A percentile compares a stretch with the other conserved stretches of the same genome.
Evolutionary conservation across 1,284 basidiomycete species (phyloP).

Genomic region (Hortiboletus rubellus): DNA sequence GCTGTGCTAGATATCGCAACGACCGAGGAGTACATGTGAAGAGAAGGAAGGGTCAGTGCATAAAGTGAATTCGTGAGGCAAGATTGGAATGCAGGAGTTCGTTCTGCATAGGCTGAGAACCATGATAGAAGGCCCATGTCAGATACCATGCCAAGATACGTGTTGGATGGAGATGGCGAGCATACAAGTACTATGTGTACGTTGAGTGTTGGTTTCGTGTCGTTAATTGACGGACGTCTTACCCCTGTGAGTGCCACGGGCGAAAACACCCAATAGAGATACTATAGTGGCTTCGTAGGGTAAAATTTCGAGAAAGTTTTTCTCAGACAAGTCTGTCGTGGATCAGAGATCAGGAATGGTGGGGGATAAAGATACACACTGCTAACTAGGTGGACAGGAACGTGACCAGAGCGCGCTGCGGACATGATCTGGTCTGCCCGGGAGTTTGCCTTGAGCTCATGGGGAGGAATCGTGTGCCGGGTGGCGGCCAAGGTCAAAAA

Average conservation of each 20-base stretch:
- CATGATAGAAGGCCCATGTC: conserved; percentile 62
- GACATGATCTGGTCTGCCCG: conserved; percentile 65
- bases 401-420: conserved; percentile 68
- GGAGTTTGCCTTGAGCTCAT: conserved; percentile 57
- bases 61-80: conserved; percentile 59
- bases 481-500: conserved; percentile 79
- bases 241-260: conserved; percentile 71
- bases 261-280: conserved; percentile 63
- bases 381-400: conserved; percentile 72
- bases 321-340: conserved; percentile 69
- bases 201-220: conserved; percentile 5
- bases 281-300: conserved; percentile 62
- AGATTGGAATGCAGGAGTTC: conserved; percentile 47
- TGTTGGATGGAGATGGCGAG: conserved; percentile 39
- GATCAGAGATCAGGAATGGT: conserved; percentile 1
- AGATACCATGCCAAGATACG: conserved; percentile 58
- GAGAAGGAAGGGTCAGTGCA: conserved; percentile 60
- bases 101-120: conserved; percentile 56
- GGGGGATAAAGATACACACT: conserved; percentile 49
- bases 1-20: conserved; percentile 57
- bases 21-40: conserved; percentile 61
- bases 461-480: conserved; percentile 60
- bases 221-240: conserved; percentile 15
- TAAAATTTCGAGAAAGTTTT: conserved; percentile 69
- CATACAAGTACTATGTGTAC: conserved; percentile 50